Evolutionary conservation across 495 filamentous ascomycete species (phyloP).

Genomic region (Aspergillus kassunensis): DNA sequence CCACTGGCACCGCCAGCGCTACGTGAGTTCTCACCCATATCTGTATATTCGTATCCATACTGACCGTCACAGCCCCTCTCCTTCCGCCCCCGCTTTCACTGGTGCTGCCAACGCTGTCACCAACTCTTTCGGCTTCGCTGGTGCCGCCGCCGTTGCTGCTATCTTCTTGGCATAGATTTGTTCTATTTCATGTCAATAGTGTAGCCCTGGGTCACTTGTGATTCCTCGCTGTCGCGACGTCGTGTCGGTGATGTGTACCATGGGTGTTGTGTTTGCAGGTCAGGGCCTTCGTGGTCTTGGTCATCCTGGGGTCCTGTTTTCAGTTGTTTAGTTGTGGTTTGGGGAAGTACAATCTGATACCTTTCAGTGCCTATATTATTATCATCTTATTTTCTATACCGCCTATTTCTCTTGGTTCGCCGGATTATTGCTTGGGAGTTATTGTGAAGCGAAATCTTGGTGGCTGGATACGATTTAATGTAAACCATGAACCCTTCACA

Average conservation of each 20-base stretch:
- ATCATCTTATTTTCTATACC: slow-evolving; percentile 28
- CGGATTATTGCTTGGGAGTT: slow-evolving; percentile 41
- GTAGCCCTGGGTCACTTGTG: slow-evolving; percentile 20
- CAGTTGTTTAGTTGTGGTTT: slow-evolving; percentile 19
- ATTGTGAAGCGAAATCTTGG: slow-evolving; percentile 36
- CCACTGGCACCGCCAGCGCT: slow-evolving; percentile 18
- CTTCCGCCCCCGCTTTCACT: slow-evolving; percentile 40
- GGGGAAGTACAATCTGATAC: slow-evolving; percentile 31
- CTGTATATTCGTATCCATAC: not conserved
- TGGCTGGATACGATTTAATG: slow-evolving; percentile 46
- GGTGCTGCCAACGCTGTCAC: slow-evolving; percentile 46
- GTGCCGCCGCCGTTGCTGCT: slow-evolving; percentile 47
- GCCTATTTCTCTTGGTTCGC: slow-evolving; percentile 29
- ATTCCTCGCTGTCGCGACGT: slow-evolving; percentile 15
- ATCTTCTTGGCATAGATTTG: slow-evolving; percentile 52
- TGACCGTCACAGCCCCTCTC: slow-evolving; percentile 25
- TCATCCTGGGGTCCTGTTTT: slow-evolving; percentile 3
- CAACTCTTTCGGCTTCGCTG: slow-evolving; percentile 47
- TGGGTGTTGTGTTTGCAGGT: slow-evolving; percentile 6
- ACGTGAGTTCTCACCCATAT: slow-evolving; percentile 23
- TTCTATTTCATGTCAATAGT: slow-evolving; percentile 26
- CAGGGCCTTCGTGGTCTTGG: too few relatives aligned
- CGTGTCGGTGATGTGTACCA: slow-evolving; percentile 10
- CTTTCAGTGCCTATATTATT: slow-evolving; percentile 31
- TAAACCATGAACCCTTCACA: slow-evolving; percentile 44